Evolutionary conservation across 2,329 filamentous ascomycete genomes (phyloP).

Genomic region (Eutypa lata): DNA sequence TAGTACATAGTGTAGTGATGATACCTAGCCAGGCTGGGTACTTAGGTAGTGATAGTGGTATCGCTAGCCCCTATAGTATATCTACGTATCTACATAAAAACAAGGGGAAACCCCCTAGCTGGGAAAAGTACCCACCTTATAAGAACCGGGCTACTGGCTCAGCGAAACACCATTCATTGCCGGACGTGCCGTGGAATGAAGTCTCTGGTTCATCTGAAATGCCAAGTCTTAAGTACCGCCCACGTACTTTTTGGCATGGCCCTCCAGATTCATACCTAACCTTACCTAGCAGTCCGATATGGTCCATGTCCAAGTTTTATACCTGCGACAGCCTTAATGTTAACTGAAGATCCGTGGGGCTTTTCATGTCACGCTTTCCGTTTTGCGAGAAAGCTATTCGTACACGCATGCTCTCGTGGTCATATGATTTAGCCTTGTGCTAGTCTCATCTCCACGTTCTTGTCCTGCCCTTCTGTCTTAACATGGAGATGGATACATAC

Average conservation of each 20-base stretch:
- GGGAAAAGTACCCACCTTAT: not conserved
- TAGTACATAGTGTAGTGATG: too few species aligned
- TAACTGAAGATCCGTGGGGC: not conserved
- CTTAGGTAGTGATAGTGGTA: too few species aligned
- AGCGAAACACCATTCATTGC: not conserved
- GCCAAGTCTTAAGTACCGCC: not conserved
- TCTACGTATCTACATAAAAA: not conserved
- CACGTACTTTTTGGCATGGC: not conserved
- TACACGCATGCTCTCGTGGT: not conserved
- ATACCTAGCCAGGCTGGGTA: too few species aligned
- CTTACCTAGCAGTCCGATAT: not conserved
- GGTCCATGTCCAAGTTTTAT: not conserved
- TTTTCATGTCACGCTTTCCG: not conserved
- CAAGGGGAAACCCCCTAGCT: not conserved
- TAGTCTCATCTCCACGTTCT: too few species aligned
- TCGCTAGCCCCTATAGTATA: not conserved
- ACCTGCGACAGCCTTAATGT: not conserved
- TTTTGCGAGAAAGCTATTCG: not conserved
- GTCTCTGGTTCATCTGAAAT: not conserved
- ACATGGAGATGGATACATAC: too few species aligned
- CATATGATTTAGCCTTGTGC: not conserved
- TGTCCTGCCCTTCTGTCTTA: too few species aligned
- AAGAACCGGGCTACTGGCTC: not conserved
- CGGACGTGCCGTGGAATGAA: not conserved
- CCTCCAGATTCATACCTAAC: not conserved